phyloP scores from a whole-genome alignment of 768 basidiomycete species.

The Amanita inopinata region DNA sequence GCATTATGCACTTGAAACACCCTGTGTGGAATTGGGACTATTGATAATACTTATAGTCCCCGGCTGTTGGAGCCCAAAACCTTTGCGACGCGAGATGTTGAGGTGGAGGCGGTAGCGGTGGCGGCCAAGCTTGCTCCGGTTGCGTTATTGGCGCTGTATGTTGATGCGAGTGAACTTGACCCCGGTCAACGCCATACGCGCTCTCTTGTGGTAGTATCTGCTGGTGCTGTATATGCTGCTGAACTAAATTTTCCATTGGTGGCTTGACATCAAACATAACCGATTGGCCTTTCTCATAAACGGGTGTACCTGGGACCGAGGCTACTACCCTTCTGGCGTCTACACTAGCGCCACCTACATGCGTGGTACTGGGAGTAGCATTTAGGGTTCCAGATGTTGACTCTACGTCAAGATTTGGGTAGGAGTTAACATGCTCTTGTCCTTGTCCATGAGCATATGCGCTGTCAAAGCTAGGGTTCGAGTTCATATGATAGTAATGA shows the following conservation, averaged over 20 bases:
- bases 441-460: neutral
- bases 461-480: neutral
- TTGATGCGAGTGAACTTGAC: conserved; percentile 1
- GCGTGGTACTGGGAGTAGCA: neutral
- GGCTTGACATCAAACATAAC: conserved; percentile 22
- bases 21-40: neutral
- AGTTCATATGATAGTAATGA: conserved; percentile 3
- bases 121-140: neutral
- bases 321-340: conserved; percentile 8
- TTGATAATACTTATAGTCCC: conserved; percentile 1
- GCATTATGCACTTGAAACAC: neutral
- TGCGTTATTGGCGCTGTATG: neutral
- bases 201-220: conserved; percentile 15
- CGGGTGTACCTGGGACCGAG: conserved; percentile 13
- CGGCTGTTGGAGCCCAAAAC: conserved; percentile 1
- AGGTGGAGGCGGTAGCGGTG: neutral
- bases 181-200: conserved; percentile 11
- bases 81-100: neutral
- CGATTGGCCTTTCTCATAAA: conserved; percentile 16
- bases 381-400: conserved; percentile 1
- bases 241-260: conserved; percentile 14
- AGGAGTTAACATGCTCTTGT: conserved; percentile 2
- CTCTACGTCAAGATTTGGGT: conserved; percentile 2
- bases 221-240: conserved; percentile 10
- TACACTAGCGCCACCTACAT: neutral